Evolutionary conservation across 768 basidiomycete genomes (phyloP), one percentile per base, ranked within the genome.

Genomic region (Cytidiella melzeri): DNA sequence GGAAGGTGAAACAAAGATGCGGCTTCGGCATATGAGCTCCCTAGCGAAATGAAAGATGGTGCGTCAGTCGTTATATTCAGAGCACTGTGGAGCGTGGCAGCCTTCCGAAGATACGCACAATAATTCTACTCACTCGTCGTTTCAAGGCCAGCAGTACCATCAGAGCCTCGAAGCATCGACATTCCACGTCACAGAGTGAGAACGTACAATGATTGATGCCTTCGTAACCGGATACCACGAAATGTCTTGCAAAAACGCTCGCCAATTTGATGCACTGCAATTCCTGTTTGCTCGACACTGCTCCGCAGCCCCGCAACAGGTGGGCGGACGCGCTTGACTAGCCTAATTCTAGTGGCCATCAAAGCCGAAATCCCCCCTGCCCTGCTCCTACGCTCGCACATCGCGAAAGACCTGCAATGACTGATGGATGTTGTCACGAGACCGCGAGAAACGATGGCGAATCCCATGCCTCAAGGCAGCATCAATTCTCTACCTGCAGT

Each of bases 381-480:
- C 51, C 51, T 47, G 21, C 23, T 38, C 28, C 39, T 36, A 18
- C 19, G 43, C 24, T 44, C 19, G 15, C 25, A 34, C 30, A 15
- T 34, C 30, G 15, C 7, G 15, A 7, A 34, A 7, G 30, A 7
- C 30, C 30, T 34, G 30, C 9, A 34, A 34, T 34, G 30, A 34
- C 30, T 34, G 15, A 15, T 15, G 30, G 15, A 7, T 7, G 30
- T 34, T 46, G 43, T 52, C 51, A 52, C 51, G 51, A 36, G 51
- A 52, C 30, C 51, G 51, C 40, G 51, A 27, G 26, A 24, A 19
- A 2, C 46, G 51, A 52, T 52, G 50, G 50, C 21, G 26, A n/a
- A 27, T 21, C 5, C 45, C n/a, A 18, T 36, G 51, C 51, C 51
- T 52, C 45, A 45, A 52, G 51, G 51, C 51, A 12, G 40, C 39